Base-by-base conservation (phyloP, 2,329 filamentous ascomycete genomes). In the Fusarium sarcochroum region DNA sequence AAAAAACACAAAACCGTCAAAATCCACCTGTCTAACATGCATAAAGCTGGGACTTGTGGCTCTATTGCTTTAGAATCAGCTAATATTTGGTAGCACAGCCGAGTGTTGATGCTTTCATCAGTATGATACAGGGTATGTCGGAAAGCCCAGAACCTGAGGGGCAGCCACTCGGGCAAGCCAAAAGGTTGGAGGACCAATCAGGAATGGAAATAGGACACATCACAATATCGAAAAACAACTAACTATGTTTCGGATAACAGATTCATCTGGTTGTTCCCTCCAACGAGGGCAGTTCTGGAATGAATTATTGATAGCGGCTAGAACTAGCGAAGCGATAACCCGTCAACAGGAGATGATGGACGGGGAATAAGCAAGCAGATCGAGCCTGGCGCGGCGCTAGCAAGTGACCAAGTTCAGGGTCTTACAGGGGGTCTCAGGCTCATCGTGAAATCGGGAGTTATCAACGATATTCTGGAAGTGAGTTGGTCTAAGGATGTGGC, bases 361-460 rank as follows among this genome's bases (percentile, higher is more conserved):
- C 27, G 42, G 65, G 57, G 66, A 68, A 69, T 65, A 69, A 68
- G 46, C 47, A 68, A 50, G n/a, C 37, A 54, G 47, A 66, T 69
- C 51, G 61, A 55, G 46, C 23, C 47, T 69, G 56, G 61, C 57
- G 52, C 34, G 58, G 51, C 66, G 66, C 66, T 69, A 69, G 60
- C 40, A 37, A 34, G 21, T 52, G 38, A 40, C 20, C 49, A 52
- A 45, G 27, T 54, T 67, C 66, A 69, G 66, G 66, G 66, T 70
- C 66, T 64, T 64, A 53, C 66, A 70, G 65, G 65, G 64, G 40
- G 50, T 34, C 18, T 20, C 37, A 35, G 48, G 56, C 20, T 42
- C 44, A 17, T 49, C 35, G 41, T 42, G 46, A 63, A 64, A 63
- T 45, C 58, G 41, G 48, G 53, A 38, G 44, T 40, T 66, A 35